Evolutionary conservation across 2,329 filamentous ascomycete genomes (phyloP).

Genomic region (Neophaeococcomyces mojaviensis): DNA sequence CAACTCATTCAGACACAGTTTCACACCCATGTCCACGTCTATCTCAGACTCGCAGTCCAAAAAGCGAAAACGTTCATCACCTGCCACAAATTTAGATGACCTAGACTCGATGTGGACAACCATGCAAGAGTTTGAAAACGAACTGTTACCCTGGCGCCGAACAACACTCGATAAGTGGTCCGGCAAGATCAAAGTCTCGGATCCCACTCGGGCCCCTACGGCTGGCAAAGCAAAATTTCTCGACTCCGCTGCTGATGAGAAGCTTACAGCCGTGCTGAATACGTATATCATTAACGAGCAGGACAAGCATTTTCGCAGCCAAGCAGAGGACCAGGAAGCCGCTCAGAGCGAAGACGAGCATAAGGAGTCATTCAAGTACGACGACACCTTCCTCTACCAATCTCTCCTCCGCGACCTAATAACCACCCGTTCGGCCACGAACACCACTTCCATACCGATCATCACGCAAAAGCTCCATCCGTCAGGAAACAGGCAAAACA

Average conservation of each 20-base stretch:
- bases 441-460: conserved; percentile 35
- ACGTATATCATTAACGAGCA: conserved; percentile 36
- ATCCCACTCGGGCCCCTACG: conserved; percentile 40
- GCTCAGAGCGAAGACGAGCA: conserved; percentile 30
- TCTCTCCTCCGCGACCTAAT: conserved; percentile 86
- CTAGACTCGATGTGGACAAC: conserved; percentile 64
- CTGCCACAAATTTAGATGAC: conserved; percentile 44
- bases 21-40: conserved; percentile 24
- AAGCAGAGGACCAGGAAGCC: conserved; percentile 25
- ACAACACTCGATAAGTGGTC: conserved; percentile 86
- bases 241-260: conserved; percentile 42
- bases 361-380: conserved; percentile 56
- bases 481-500: conserved; percentile 44
- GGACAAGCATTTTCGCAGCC: conserved; percentile 35
- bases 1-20: conserved; percentile 34
- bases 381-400: conserved; percentile 93
- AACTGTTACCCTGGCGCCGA: conserved; percentile 55
- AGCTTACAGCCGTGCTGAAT: conserved; percentile 37
- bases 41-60: conserved; percentile 23
- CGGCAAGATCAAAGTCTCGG: conserved; percentile 59
- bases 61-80: conserved; percentile 43
- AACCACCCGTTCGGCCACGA: conserved; percentile 60
- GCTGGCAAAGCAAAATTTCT: conserved; percentile 55
- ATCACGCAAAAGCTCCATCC: conserved; percentile 32
- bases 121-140: conserved; percentile 59